Conservation (phyloP, 1,284 basidiomycete species). For the Moniliophthora roreri region DNA sequence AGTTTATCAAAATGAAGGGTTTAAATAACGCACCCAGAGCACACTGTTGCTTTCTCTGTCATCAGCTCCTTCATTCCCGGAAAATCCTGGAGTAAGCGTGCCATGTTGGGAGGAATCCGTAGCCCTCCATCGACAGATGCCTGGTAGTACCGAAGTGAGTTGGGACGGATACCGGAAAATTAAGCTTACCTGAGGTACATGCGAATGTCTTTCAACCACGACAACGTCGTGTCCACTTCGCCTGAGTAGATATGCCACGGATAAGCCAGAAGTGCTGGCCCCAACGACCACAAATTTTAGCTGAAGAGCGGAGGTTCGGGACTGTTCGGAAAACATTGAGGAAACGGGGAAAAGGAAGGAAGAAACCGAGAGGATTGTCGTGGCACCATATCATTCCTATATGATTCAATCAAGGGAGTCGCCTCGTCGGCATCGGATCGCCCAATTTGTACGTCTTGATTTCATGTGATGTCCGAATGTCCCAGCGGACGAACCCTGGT, state of each 20-base stretch:
- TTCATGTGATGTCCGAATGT: too few relatives aligned
- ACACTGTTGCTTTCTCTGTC: conserved; percentile 4
- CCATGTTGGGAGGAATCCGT: conserved; percentile 17
- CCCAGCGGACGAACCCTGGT: too few relatives aligned
- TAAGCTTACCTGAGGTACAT: not conserved
- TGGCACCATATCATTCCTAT: too few relatives aligned
- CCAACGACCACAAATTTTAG: conserved; percentile 17
- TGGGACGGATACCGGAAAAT: not conserved
- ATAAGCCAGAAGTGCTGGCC: conserved; percentile 15
- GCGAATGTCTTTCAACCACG: conserved; percentile 9
- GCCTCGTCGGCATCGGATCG: too few relatives aligned
- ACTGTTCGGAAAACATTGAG: too few relatives aligned
- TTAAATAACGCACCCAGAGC: conserved; percentile 6
- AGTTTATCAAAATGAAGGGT: not conserved
- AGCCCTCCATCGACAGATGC: conserved; percentile 5
- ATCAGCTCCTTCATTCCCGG: conserved; percentile 7
- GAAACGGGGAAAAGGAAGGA: too few relatives aligned
- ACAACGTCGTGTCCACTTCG: conserved; percentile 9
- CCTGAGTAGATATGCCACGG: conserved; percentile 13
- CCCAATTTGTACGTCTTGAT: too few relatives aligned
- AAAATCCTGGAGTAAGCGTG: conserved; percentile 9
- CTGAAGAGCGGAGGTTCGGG: not conserved
- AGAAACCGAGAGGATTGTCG: too few relatives aligned
- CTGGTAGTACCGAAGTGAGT: not conserved
- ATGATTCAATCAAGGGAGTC: too few relatives aligned